Evolutionary conservation across 331 rosid genomes (phyloP).

Genomic region (Spiraea crenata): DNA sequence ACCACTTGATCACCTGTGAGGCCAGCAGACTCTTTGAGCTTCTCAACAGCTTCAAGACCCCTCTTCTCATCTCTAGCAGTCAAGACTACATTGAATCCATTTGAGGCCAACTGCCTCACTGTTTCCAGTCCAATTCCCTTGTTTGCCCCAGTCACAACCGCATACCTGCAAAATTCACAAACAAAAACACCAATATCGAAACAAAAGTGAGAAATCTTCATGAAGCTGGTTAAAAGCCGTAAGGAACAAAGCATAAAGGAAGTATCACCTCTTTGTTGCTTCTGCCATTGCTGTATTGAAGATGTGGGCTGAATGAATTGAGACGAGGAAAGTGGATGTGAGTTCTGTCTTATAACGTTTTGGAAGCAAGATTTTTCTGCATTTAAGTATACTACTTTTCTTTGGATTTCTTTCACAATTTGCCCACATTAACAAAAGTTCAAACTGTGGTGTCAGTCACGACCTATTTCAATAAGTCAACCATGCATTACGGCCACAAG

Average conservation of each 20-base stretch:
- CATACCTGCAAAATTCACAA: constrained; percentile 17
- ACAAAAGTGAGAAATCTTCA: neutral
- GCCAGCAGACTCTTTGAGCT: constrained; percentile 5
- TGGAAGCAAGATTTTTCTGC: no score
- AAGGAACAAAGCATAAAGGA: neutral
- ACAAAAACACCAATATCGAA: neutral
- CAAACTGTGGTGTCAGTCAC: no score
- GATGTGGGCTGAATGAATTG: neutral
- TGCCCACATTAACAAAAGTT: no score
- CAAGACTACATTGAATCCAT: constrained; percentile 10
- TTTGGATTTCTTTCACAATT: no score
- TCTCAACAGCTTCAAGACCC: constrained; percentile 28
- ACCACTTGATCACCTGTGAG: constrained; percentile 31
- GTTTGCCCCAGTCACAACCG: constrained; percentile 6
- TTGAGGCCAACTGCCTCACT: neutral
- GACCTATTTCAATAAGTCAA: no score
- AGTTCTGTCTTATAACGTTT: no score
- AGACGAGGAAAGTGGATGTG: no score
- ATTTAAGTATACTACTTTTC: no score
- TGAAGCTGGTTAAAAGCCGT: no score
- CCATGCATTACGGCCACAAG: no score
- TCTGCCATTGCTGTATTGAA: constrained; percentile 15
- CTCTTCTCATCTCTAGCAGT: constrained; percentile 30
- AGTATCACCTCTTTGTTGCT: neutral
- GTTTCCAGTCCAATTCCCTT: neutral